Evolutionary conservation across 805 yeast genomes (phyloP), one percentile per base, ranked within the genome.

Genomic region (Kazachstania africana): DNA sequence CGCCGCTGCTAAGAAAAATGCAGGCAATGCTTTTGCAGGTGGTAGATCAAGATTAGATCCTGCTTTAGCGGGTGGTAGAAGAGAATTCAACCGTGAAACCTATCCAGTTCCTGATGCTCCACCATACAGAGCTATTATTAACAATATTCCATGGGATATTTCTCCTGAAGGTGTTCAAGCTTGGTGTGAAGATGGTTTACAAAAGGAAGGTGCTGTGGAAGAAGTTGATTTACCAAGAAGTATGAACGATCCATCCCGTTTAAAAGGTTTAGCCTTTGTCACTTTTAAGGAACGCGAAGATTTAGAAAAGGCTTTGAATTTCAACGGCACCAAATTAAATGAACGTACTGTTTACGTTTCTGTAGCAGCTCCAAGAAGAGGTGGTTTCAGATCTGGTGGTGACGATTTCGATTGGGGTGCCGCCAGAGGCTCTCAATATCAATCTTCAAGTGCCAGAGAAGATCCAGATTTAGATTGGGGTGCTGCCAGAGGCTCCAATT

Each of bases 71-170:
- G 62, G 62, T 29, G 40, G 50, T 36, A 50, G 58, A 19, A 36
- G 47, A 32, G 57, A 34, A 50, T 30, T 37, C 35, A 72, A 70
- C 40, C 70, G 82, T 59, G 66, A 63, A 23, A 87, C 78, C 52
- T 79, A 62, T 45, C 94, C 95, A 26, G 68, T 91, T 38, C 99
- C 99, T 28, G 88, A 84, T 47, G 68, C 62, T 32, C 85, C 96
- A 13, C 99, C 99, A 33, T 91, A 60, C 68, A 78, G 81, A 48
- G 96, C 95, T n/a, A 74, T 83, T 55, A 68, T 88, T 43, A 72
- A 73, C 53, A 85, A 87, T 62, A 71, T 91, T 51, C 83, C 95
- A 37, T 79, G 81, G 76, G 87, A 80, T 36, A 70, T 72, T 27
- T 57, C 65, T 28, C 96, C 88, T 57, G 73, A 65, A 23, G 70